Conservation (phyloP, 306 rosid species). For the Prunus padus region DNA sequence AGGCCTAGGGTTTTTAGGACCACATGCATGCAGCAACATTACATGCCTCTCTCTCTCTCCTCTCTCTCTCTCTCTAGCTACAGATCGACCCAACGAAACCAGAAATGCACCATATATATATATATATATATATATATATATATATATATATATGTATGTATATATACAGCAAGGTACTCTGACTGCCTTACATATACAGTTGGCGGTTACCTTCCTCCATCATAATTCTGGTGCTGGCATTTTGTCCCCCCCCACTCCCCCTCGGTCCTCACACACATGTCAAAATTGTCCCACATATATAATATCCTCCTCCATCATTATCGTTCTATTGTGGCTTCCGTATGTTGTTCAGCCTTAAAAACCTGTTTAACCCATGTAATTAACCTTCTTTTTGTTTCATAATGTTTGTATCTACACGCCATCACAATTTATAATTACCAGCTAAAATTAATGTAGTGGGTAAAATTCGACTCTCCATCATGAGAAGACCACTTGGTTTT, state of each 20-base stretch:
- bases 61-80: not conserved
- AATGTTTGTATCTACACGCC: no score
- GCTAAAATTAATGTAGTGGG: not conserved
- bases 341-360: no score
- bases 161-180: not conserved
- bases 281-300: no score
- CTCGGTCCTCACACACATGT: not conserved
- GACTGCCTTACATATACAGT: slow-evolving; percentile 12
- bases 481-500: no score
- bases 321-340: no score
- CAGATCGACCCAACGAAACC: not conserved
- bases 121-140: no score
- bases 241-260: slow-evolving; percentile 13
- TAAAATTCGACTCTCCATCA: no score
- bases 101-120: not conserved
- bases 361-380: no score
- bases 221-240: slow-evolving; percentile 20
- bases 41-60: not conserved
- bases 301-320: not conserved
- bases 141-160: no score
- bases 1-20: slow-evolving; percentile 20
- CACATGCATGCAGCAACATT: slow-evolving; percentile 18
- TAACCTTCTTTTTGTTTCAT: no score
- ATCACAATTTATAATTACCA: not conserved
- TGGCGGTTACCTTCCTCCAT: slow-evolving; percentile 19